These are phyloP conservation scores for Hypoxylon lenormandii DNA, from an alignment of 495 filamentous ascomycete species.

Conservation along the genomic window DNA sequence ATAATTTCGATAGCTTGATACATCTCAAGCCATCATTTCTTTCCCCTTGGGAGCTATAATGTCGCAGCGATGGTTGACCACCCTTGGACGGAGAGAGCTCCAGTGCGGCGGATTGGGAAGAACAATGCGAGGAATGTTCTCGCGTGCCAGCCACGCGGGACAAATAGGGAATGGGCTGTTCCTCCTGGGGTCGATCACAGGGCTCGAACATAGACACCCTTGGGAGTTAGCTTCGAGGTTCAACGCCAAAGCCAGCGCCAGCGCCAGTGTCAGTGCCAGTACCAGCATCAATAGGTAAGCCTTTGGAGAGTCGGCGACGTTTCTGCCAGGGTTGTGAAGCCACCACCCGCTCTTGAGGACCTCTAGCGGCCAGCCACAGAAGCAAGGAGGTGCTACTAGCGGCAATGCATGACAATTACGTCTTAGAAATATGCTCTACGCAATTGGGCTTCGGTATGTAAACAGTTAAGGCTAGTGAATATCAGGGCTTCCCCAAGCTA, in stretches of 20 bases:
- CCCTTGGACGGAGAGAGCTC: constrained; percentile 14
- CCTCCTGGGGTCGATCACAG: constrained; percentile 22
- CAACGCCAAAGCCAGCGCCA: constrained; percentile 6
- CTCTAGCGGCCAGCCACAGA: constrained; percentile 32
- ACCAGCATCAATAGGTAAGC: constrained; percentile 16
- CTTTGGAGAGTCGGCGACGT: constrained; percentile 18
- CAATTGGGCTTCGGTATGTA: constrained; percentile 20
- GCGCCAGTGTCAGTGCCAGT: constrained; percentile 13
- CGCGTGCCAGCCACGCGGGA: constrained; percentile 29
- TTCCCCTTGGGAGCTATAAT: constrained; percentile 18
- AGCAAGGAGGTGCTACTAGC: constrained; percentile 31
- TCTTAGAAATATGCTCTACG: constrained; percentile 24
- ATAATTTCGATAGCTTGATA: constrained; percentile 30
- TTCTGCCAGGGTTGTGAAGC: constrained; percentile 29
- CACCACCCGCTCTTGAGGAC: constrained; percentile 31
- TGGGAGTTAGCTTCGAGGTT: constrained; percentile 2
- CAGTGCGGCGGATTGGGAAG: constrained; percentile 31
- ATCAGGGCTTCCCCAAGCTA: constrained; percentile 17
- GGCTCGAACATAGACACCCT: constrained; percentile 19
- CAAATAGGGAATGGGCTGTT: constrained; percentile 17
- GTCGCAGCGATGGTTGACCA: constrained; percentile 6
- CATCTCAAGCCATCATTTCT: constrained; percentile 21
- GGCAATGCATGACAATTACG: constrained; percentile 34
- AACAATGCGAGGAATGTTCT: constrained; percentile 26
- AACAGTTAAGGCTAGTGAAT: constrained; percentile 1